Base-by-base conservation (phyloP, 2,329 filamentous ascomycete species). In the Clarireedia paspali region DNA sequence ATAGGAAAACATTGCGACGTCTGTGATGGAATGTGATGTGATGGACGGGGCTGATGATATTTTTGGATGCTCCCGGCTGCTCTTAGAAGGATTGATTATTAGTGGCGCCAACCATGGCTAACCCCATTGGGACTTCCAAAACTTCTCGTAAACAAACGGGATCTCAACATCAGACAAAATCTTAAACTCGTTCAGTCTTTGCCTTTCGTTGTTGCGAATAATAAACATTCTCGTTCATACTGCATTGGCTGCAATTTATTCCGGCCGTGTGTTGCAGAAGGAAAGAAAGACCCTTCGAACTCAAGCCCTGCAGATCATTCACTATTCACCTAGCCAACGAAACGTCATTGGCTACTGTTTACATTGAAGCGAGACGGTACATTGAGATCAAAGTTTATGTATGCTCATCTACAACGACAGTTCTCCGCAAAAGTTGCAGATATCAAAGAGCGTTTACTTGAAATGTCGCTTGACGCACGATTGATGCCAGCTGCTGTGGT, bases 401-500 rank as follows among this genome's bases (percentile, higher is more conserved):
- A 66, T 59, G 47, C 54, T 50, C 62, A 61, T 53, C 55, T 63
- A 17, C 62, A 64, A 59, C 63, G 54, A 54, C 57, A 66, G 58
- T 66, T 63, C 53, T 34, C 54, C 54, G 56, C 61, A 44, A 63
- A 60, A 10, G 56, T 68, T 53, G 51, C 53, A 24, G 57, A 64
- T 55, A 64, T 69, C 24, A 53, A 66, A 47, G 64, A 72, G 47
- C 68, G 60, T 15, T 64, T 73, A 46, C 66, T 70, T 66, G 70
- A 66, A 57, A 75, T 76, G 64, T 68, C 72, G 59, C 47, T 72
- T 53, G 71, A 72, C 60, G 69, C 73, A 14, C 68, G 75, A 65
- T 67, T 77, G 56, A 75, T 80, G 72, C 74, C 27, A 30, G 27
- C 75, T 51, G 67, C 74, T 53, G 65, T 72, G 62, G 67, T 71